Evolutionary conservation across 2,329 filamentous ascomycete species (phyloP), one percentile per base, ranked within the genome.

Genomic region (Torrubiella hemipterigena): DNA sequence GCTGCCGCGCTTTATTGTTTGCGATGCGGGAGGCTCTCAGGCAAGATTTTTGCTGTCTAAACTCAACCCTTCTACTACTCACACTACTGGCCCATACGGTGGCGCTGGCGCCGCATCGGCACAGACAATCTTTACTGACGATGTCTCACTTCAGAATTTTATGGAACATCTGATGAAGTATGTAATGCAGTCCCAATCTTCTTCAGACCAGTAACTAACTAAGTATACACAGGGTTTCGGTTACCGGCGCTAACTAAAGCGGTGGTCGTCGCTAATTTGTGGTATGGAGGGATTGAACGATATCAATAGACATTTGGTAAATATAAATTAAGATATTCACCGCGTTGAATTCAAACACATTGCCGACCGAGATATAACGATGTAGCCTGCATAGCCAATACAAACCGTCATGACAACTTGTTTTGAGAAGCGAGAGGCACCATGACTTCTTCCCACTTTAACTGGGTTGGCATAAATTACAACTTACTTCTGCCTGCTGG

Each of bases 121-220:
- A 7, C 91, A 98, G 59, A 98, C 91, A 5, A 98, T 98, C 47
- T 98, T 98, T 62, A 98, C 91, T 1, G 91, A 98, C 50, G 91
- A 98, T 56, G 91, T 98, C 33, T 95, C 86, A 33, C 64, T 98
- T 51, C 89, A 96, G 59, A 96, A 89, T 2, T 98, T 98, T 54
- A 98, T 98, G 91, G 91, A 98, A 49, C 87, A 96, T 61, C 65
- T 98, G 54, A 98, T 98, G 91, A 98, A 98, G 84, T 87, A 67
- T 60, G 79, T 68, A 11, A 20, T 20, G 13, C 21, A 22, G 11
- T 41, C 31, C 21, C 30, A 26, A 30, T n/a, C 28, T 33, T 27
- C 35, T 37, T 2, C 28, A 3, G 17, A 23, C 8, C 4, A 12
- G 6, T 31, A 11, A 39, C 43, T 43, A 34, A 39, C 29, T 18